Conservation (phyloP, 2,329 filamentous ascomycete genomes). For the Fusarium ambrosium region DNA sequence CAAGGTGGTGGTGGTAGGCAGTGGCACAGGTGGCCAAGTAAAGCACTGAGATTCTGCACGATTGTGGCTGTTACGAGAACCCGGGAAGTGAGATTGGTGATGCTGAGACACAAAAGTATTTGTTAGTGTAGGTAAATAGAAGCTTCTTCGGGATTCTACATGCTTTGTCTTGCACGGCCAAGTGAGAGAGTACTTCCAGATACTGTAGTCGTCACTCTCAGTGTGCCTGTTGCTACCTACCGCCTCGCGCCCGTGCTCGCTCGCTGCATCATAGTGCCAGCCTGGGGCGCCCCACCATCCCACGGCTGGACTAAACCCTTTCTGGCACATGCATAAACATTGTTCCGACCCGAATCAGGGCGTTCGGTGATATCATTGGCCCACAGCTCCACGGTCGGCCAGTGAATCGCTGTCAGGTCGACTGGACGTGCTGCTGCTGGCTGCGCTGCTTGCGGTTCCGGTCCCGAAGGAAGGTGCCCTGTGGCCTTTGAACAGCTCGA, state of each 20-base stretch:
- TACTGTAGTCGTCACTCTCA: slow-evolving; percentile 44
- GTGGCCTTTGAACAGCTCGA: slow-evolving; percentile 49
- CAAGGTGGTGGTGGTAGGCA: slow-evolving; percentile 14
- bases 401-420: slow-evolving; percentile 46
- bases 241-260: slow-evolving; percentile 23
- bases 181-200: background rate
- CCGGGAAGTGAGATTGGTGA: background rate
- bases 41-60: background rate
- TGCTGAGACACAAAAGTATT: background rate
- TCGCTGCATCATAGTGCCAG: slow-evolving; percentile 44
- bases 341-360: slow-evolving; percentile 53
- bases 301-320: slow-evolving; percentile 46
- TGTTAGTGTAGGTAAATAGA: slow-evolving; percentile 22
- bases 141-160: slow-evolving; percentile 41
- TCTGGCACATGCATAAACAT: slow-evolving; percentile 48
- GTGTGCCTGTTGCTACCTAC: slow-evolving; percentile 45
- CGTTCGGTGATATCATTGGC: slow-evolving; percentile 54
- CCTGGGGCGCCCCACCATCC: slow-evolving; percentile 33
- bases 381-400: slow-evolving; percentile 43
- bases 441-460: slow-evolving; percentile 38
- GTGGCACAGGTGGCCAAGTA: slow-evolving; percentile 1
- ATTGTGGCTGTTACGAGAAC: background rate
- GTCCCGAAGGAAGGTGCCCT: slow-evolving; percentile 43
- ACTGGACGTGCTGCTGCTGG: slow-evolving; percentile 9
- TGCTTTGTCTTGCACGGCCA: slow-evolving; percentile 35